Conservation (phyloP, 2,329 filamentous ascomycete genomes). For the Botrytis medusae region DNA sequence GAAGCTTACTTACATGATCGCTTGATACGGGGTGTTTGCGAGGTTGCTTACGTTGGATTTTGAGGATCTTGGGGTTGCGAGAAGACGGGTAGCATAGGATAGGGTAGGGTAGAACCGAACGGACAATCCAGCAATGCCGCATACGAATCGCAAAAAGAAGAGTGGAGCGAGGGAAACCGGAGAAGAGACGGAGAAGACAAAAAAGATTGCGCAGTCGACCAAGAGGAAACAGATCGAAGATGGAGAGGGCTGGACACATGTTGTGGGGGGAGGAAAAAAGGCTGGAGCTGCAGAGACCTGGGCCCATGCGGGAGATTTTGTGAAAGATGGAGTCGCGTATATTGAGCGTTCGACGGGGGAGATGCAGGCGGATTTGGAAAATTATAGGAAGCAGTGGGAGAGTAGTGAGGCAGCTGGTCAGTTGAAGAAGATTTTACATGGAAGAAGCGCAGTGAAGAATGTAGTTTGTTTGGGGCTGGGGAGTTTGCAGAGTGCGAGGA, state of each 20-base stretch:
- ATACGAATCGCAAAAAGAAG: slow-evolving; percentile 37
- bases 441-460: slow-evolving; percentile 26
- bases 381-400: slow-evolving; percentile 36
- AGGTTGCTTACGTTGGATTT: slow-evolving; percentile 10
- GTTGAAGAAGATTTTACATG: slow-evolving; percentile 27
- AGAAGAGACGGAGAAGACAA: slow-evolving; percentile 11
- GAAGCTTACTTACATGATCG: not conserved
- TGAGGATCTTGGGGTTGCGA: not conserved
- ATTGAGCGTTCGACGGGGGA: slow-evolving; percentile 36
- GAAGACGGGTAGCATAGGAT: not conserved
- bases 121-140: slow-evolving; percentile 27
- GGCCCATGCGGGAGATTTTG: slow-evolving; percentile 36
- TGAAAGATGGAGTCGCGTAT: slow-evolving; percentile 34
- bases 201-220: slow-evolving; percentile 30
- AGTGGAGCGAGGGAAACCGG: not conserved
- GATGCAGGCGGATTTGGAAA: slow-evolving; percentile 32
- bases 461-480: slow-evolving; percentile 39
- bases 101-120: not conserved
- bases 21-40: not conserved
- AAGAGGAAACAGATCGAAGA: slow-evolving; percentile 38
- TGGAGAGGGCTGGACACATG: slow-evolving; percentile 40
- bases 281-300: slow-evolving; percentile 9
- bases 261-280: slow-evolving; percentile 31
- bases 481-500: slow-evolving; percentile 36
- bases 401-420: slow-evolving; percentile 27